Evolutionary conservation across 352 stramenopile species (phyloP), one percentile per base, ranked within the genome.

Genomic region (Hyaloperonospora brassicae): DNA sequence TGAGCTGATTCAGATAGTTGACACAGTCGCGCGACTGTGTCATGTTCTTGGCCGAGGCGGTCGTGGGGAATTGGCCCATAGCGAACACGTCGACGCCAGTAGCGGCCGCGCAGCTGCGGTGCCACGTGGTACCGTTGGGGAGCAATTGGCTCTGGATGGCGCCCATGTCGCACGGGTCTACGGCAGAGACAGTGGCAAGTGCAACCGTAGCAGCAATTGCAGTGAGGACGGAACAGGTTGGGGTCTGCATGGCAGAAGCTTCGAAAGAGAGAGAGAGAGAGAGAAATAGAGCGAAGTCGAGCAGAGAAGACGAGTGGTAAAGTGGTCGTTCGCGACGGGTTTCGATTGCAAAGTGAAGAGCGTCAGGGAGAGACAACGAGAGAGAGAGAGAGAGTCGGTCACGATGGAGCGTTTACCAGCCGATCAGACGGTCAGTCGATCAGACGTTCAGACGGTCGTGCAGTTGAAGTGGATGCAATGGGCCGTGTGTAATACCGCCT

Each of bases 1-100:
- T 84, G 44, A 87, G 65, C 59, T 87, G 77, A 65, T 87, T 87
- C 55, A 85, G 36, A 55, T 76, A 86, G 39, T 83, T 75, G 23
- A 80, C 76, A 62, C 77, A 87, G 50, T 70, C 73, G 39, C 66
- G 68, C 30, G 68, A 73, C 54, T 69, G 65, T 27, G 68, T 66
- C 34, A 87, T 57, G 34, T 52, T 64, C 44, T 77, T 40, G 9
- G 69, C 72, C 59, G 85, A 66, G 6, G 61, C 52, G 36, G 67
- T 57, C 8, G 69, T 85, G 6, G 77, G 75, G 47, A 84, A 76
- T 8, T 35, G 35, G 6, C 10, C 48, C 27, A 78, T 25, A 8
- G 48, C 25, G 50, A 70, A 87, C 25, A 87, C 75, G 50, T 87
- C 68, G n/a, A 74, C 54, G 39, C 73, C 73, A 1, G 72, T 79